Base-by-base conservation (phyloP, 2,329 filamentous ascomycete species). In the Shiraia bambusicola region DNA sequence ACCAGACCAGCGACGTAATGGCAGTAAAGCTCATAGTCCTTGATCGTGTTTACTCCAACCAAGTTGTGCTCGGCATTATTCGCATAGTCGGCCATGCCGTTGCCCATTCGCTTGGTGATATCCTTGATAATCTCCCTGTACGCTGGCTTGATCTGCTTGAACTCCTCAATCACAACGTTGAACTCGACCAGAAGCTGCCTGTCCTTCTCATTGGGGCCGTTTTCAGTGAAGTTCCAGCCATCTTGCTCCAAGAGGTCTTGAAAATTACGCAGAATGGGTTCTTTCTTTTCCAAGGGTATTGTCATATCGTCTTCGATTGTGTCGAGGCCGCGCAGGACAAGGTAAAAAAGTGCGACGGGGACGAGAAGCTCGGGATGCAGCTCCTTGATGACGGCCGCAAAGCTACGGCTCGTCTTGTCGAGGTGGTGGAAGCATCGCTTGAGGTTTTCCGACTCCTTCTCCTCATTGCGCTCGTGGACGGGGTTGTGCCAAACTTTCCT, bases 221-320 rank as follows among this genome's bases (percentile, higher is more conserved):
- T 96, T 43, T 83, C 88, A 42, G 81, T 80, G 66, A 91, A 98
- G 5, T 81, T 94, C 93, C 93, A 98, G 38, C 89, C 91, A 52
- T 95, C 88, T 51, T 85, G 71, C 54, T 89, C 84, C 62, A 97
- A 78, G 52, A 85, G 78, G 40, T 86, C 73, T 65, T 94, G 76
- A 70, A 98, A 98, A 33, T 86, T 77, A 49, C 92, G 83, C 47
- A 98, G 76, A 42, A 96, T 72, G 2, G 90, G 89, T 63, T 94
- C 87, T 74, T 98, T 98, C 63, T 80, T 84, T 52, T 81, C 78
- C 28, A 92, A 73, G 2, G 86, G 76, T 47, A 98, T 85, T 4
- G 90, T 95, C 83, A 96, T 97, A 71, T 98, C 93, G 76, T 98
- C 93, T 72, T 98, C 93, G 47, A 98, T 88, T n/a, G 93, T 98